These are phyloP conservation scores for Neoboletus brunneissimus DNA, from an alignment of 768 basidiomycete genomes.

Conservation along the genomic window DNA sequence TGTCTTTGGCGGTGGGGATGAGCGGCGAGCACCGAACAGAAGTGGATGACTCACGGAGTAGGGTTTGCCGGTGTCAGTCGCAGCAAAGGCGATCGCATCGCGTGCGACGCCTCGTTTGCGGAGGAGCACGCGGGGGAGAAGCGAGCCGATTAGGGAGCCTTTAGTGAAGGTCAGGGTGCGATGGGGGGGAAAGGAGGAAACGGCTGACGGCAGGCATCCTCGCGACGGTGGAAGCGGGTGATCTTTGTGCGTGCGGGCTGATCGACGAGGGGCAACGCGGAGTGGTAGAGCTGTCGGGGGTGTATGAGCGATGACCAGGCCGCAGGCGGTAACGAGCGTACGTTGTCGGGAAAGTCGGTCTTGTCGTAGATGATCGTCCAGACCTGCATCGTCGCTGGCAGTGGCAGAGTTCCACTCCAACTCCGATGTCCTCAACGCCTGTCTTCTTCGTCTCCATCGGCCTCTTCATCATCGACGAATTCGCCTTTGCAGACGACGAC, in stretches of 20 bases:
- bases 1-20: slow-evolving; percentile 34
- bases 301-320: not conserved
- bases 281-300: slow-evolving; percentile 56
- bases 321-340: slow-evolving; percentile 20
- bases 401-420: slow-evolving; percentile 18
- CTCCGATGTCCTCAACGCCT: slow-evolving; percentile 17
- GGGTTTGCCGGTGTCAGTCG: slow-evolving; percentile 70
- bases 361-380: slow-evolving; percentile 41
- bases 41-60: slow-evolving; percentile 54
- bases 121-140: slow-evolving; percentile 66
- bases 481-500: slow-evolving; percentile 39
- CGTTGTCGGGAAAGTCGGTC: slow-evolving; percentile 34
- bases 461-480: slow-evolving; percentile 88
- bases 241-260: slow-evolving; percentile 53
- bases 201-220: slow-evolving; percentile 68
- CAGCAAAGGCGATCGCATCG: slow-evolving; percentile 47
- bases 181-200: not conserved
- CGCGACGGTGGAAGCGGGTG: slow-evolving; percentile 62
- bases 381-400: slow-evolving; percentile 41
- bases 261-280: slow-evolving; percentile 58
- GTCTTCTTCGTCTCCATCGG: slow-evolving; percentile 65
- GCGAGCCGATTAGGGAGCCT: slow-evolving; percentile 79
- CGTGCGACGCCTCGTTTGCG: slow-evolving; percentile 52
- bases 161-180: slow-evolving; percentile 3
- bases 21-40: slow-evolving; percentile 2